phyloP scores from a whole-genome alignment of 1,284 basidiomycete species.

The Fomes fomentarius region DNA sequence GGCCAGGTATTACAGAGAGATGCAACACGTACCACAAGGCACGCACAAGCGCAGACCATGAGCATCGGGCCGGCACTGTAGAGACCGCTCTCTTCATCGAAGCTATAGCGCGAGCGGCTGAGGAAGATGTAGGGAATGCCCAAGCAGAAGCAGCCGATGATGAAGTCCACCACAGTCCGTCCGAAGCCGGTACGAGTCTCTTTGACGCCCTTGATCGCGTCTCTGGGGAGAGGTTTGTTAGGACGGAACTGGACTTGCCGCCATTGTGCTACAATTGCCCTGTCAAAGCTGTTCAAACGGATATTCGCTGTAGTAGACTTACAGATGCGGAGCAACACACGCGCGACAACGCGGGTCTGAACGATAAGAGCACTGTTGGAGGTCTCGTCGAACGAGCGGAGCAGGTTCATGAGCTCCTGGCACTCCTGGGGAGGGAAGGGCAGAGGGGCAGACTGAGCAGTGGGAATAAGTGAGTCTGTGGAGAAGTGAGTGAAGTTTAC shows the following conservation, averaged over 20 bases:
- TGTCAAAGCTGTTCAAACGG: not conserved
- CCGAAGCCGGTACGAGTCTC: constrained; percentile 44
- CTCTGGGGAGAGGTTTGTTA: constrained; percentile 59
- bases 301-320: constrained; percentile 30
- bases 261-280: constrained; percentile 58
- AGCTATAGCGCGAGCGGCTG: constrained; percentile 48
- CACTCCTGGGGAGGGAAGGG: constrained; percentile 77
- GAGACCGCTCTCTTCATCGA: constrained; percentile 62
- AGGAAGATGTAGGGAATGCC: constrained; percentile 76
- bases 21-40: constrained; percentile 71
- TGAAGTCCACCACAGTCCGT: constrained; percentile 56
- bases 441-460: constrained; percentile 53
- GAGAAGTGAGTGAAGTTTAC: not conserved
- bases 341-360: constrained; percentile 68
- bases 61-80: constrained; percentile 60
- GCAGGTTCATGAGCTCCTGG: constrained; percentile 65
- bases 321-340: constrained; percentile 70
- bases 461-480: constrained; percentile 65
- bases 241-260: constrained; percentile 70
- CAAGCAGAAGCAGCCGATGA: constrained; percentile 64
- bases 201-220: constrained; percentile 39
- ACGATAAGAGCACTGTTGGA: constrained; percentile 44
- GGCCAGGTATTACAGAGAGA: not conserved
- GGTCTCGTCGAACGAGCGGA: constrained; percentile 52
- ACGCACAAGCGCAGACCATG: constrained; percentile 63